Percentiles rank a stretch among this genome's conserved stretches.
phyloP scores from a whole-genome alignment of 192 early-diverging fungal species.

The Kickxella alabastrina region DNA sequence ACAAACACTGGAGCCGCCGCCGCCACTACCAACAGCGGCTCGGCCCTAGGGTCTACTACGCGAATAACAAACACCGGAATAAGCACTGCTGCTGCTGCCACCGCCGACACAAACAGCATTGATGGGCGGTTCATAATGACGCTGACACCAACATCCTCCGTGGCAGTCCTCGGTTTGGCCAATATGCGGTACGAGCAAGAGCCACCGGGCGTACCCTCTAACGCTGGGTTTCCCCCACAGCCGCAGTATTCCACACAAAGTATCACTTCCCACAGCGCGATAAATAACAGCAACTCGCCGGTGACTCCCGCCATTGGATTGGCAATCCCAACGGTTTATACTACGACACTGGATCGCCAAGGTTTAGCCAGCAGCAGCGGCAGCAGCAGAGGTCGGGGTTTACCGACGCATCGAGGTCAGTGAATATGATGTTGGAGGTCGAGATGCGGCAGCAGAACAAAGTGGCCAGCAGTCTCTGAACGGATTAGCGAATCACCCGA shows the following conservation, averaged over 20 bases:
- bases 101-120: neutral
- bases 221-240: too few species aligned
- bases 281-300: neutral
- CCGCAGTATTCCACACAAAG: too few species aligned
- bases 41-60: too few species aligned
- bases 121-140: conserved; percentile 17
- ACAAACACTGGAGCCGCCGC: too few species aligned
- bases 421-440: too few species aligned
- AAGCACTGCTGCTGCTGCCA: neutral
- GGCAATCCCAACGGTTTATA: neutral
- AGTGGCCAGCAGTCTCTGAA: neutral
- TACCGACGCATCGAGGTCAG: too few species aligned
- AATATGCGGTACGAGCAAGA: conserved; percentile 32
- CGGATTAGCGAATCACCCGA: conserved; percentile 9
- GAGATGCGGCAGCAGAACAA: neutral
- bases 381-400: neutral
- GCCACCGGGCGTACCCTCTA: too few species aligned
- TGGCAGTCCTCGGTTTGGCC: conserved; percentile 29
- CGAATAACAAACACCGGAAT: neutral
- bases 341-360: neutral
- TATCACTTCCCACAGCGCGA: too few species aligned
- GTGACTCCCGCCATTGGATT: neutral
- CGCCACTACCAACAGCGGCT: too few species aligned
- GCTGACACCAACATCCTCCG: conserved; percentile 34
- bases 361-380: neutral